Evolutionary conservation across 352 stramenopile species (phyloP).

Genomic region (Phytophthora sp.): DNA sequence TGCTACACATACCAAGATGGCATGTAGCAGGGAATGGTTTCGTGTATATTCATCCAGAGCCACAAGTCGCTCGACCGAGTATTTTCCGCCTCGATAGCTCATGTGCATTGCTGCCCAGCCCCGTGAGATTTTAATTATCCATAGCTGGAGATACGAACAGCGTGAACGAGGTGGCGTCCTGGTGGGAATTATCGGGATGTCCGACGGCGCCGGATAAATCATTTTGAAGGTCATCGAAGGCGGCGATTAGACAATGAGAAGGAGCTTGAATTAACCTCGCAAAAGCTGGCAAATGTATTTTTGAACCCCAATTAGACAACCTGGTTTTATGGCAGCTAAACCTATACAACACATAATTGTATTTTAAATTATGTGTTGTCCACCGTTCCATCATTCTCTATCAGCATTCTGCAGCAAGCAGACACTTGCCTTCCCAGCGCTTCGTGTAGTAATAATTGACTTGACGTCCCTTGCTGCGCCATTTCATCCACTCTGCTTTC

Average conservation of each 20-base stretch:
- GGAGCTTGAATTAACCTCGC: too few relatives aligned
- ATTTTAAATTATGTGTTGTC: too few relatives aligned
- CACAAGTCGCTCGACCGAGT: slow-evolving; percentile 42
- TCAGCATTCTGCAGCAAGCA: slow-evolving; percentile 26
- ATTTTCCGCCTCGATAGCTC: slow-evolving; percentile 31
- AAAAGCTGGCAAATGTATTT: slow-evolving; percentile 1
- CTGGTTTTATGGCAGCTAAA: too few relatives aligned
- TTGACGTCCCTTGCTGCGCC: slow-evolving; percentile 35
- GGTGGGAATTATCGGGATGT: too few relatives aligned
- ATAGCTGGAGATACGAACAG: neutral
- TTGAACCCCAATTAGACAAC: too few relatives aligned
- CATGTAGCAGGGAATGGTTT: slow-evolving; percentile 15
- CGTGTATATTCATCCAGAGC: slow-evolving; percentile 35
- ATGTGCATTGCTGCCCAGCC: slow-evolving; percentile 18
- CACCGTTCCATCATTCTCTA: too few relatives aligned
- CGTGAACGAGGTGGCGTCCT: neutral
- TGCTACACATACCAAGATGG: slow-evolving; percentile 26
- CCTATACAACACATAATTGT: too few relatives aligned
- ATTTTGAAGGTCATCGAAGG: slow-evolving; percentile 14
- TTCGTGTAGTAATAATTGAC: slow-evolving; percentile 62
- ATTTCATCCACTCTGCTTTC: slow-evolving; percentile 20
- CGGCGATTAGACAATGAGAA: too few relatives aligned
- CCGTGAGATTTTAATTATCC: slow-evolving; percentile 3
- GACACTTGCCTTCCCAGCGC: slow-evolving; percentile 48
- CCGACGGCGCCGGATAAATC: slow-evolving; percentile 13